Evolutionary conservation across 2,329 filamentous ascomycete genomes (phyloP), one percentile per base, ranked within the genome.

Genomic region (Periconia macrospinosa): DNA sequence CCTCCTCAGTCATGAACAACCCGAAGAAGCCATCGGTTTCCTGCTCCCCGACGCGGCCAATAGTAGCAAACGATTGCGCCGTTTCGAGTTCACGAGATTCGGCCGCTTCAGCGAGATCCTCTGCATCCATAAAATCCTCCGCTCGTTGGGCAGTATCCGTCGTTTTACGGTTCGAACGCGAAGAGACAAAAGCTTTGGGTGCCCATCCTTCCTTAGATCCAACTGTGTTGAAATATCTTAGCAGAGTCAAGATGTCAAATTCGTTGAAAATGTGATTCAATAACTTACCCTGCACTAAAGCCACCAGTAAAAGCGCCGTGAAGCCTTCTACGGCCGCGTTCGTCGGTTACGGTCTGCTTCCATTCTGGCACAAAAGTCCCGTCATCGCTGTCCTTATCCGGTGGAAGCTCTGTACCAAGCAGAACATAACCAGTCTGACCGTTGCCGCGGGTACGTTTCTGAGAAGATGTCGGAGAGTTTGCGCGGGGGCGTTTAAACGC

Each of bases 181-280:
- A 97, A 7, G 93, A 97, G 10, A 96, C 87, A 73, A 97, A 99
- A 0, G 90, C 89, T 19, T 91, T 87, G 1, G 94, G 94, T 0
- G 91, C 88, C 93, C 93, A 99, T 78, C 94, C 94, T 80, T 99
- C 93, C 75, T 97, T 97, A 52, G 93, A 97, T 49, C 94, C 94
- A 62, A 97, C 94, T 6, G 92, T 96, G 73, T 99, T 99, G 78
- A 94, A 97, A 76, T 97, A 97, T 63, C 91, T 93, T 73, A 59
- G 68, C 58, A 68, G 64, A 72, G 68, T 72, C 67, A 69, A 72
- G 67, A 69, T 68, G 60, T 60, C 62, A 60, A 61, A 52, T 54
- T 57, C 65, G 53, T 52, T 17, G 30, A 41, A 54, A 43, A n/a
- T 43, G 47, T 30, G 56, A 56, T 60, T 64, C 49, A 44, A 54